Evolutionary conservation across 169 alveolate genomes (phyloP).

Genomic region (Blepharisma undulans): DNA sequence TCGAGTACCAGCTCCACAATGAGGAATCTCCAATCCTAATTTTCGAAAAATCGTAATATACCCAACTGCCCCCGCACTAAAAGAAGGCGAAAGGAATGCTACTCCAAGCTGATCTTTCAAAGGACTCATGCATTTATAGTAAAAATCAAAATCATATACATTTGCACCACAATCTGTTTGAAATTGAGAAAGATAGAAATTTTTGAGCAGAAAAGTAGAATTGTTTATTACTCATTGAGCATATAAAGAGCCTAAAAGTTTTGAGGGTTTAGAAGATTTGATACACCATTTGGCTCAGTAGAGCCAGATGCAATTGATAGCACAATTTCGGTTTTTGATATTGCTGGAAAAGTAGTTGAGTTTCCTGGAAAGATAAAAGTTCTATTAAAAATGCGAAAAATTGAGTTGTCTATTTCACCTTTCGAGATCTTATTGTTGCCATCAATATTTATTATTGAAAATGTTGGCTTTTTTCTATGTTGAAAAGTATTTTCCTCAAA

Average conservation of each 20-base stretch:
- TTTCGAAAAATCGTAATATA: background rate
- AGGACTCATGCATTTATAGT: background rate
- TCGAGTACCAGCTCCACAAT: background rate
- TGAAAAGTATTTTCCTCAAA: background rate
- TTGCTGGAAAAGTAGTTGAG: background rate
- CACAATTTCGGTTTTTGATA: background rate
- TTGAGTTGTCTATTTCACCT: background rate
- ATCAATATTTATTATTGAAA: background rate
- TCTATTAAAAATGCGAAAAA: background rate
- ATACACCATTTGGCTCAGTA: background rate
- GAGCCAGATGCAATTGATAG: background rate
- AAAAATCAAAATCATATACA: background rate
- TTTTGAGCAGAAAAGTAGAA: background rate
- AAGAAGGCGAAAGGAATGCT: background rate
- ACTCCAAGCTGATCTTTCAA: slow-evolving; percentile 6
- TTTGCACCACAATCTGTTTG: slow-evolving; percentile 24
- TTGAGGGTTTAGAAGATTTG: background rate
- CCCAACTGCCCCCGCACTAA: background rate
- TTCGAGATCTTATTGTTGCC: background rate
- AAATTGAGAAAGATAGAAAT: background rate
- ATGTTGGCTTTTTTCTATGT: background rate
- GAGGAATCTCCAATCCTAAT: background rate
- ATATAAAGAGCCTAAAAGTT: background rate
- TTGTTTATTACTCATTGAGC: background rate
- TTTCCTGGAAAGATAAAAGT: slow-evolving; percentile 1